Evolutionary conservation across 2,329 filamentous ascomycete species (phyloP).

Genomic region (Lachnum nothofagi): DNA sequence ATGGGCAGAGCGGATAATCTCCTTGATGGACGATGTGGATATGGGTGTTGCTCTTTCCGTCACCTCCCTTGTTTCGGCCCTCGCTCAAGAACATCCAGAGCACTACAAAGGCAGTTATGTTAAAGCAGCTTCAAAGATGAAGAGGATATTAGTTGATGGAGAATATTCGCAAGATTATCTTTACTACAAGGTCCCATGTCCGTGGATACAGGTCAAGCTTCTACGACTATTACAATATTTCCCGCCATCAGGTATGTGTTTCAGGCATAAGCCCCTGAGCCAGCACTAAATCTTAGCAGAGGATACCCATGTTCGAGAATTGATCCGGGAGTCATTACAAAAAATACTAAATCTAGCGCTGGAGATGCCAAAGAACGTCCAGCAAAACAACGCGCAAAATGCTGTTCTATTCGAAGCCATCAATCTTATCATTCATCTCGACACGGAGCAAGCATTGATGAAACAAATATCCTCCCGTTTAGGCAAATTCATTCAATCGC

Average conservation of each 20-base stretch:
- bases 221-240: slow-evolving; percentile 91
- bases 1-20: slow-evolving; percentile 97
- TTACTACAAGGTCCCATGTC: slow-evolving; percentile 99
- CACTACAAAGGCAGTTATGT: slow-evolving; percentile 91
- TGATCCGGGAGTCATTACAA: slow-evolving; percentile 87
- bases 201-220: slow-evolving; percentile 96
- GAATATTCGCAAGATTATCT: slow-evolving; percentile 89
- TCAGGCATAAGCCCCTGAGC: neutral
- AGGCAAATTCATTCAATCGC: slow-evolving; percentile 91
- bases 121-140: slow-evolving; percentile 84
- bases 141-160: slow-evolving; percentile 83
- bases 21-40: slow-evolving; percentile 95
- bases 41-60: slow-evolving; percentile 93
- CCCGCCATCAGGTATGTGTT: slow-evolving; percentile 71
- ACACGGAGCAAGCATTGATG: slow-evolving; percentile 92
- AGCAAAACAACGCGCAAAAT: slow-evolving; percentile 98
- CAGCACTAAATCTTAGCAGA: slow-evolving; percentile 48
- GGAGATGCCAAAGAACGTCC: slow-evolving; percentile 95
- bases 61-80: slow-evolving; percentile 88
- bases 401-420: slow-evolving; percentile 97
- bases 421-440: slow-evolving; percentile 94
- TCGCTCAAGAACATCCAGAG: slow-evolving; percentile 90
- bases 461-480: slow-evolving; percentile 87
- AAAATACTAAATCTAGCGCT: slow-evolving; percentile 86
- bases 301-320: slow-evolving; percentile 82